Evolutionary conservation across 495 filamentous ascomycete species (phyloP), one percentile per base, ranked within the genome.

Genomic region (Staphylotrichum longicolle): DNA sequence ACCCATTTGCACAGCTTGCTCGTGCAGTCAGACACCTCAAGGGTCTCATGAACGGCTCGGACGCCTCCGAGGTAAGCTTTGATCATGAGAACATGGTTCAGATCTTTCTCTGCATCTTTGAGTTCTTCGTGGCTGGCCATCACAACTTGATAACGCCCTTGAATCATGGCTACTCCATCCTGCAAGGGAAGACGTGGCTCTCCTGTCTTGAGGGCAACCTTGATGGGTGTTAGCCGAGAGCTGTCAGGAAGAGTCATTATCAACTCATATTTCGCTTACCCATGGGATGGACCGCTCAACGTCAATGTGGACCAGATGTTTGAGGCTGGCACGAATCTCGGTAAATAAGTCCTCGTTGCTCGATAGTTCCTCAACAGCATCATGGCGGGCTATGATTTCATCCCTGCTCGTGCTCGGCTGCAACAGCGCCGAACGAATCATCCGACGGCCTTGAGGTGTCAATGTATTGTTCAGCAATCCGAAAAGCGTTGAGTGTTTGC

Each of bases 281-380:
- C 68, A 68, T n/a, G 53, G 50, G 15, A 65, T 52, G 7, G 54
- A 30, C 8, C 30, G 20, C 47, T 72, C 67, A 34, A 72, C 70
- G 34, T 66, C 70, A 34, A 71, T 66, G 2, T 59, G 61, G 3
- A 57, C 41, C 9, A 71, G 60, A 0, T 35, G 42, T 42, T 66
- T 64, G 35, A 72, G 63, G 81, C 83, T 83, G 72, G 89, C 83
- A 57, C 89, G 83, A 12, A 91, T 82, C 58, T 87, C 85, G 46
- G 82, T 85, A 74, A 97, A 95, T 80, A 98, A 88, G 46, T 95
- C 89, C 68, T 96, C 90, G 60, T 91, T 92, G 1, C 83, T 83
- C 0, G 85, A 86, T 32, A 98, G 75, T 66, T 96, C 93, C 60
- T 93, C 89, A 2, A 98, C 74, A 0, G 93, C 91, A 67, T 96